A percentile compares a stretch with the other conserved stretches of the same genome.
phyloP scores from a whole-genome alignment of 2,329 filamentous ascomycete species.

The Fusarium sacchari region DNA sequence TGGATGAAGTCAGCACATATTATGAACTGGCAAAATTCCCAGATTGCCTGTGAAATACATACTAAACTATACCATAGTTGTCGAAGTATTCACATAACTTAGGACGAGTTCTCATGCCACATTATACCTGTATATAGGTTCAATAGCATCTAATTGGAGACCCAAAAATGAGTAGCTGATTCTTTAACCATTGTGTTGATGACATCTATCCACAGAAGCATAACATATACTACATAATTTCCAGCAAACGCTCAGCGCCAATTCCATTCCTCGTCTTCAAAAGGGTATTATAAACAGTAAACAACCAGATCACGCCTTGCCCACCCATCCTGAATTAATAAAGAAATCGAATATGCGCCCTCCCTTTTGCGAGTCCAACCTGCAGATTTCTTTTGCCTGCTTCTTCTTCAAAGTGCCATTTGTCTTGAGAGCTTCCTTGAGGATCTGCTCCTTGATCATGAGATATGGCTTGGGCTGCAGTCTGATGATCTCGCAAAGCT shows the following conservation, averaged over 20 bases:
- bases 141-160: not conserved
- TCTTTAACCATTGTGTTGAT: constrained; percentile 1
- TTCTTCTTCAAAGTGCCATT: constrained; percentile 94
- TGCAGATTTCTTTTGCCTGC: constrained; percentile 85
- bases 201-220: constrained; percentile 18
- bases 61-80: too few relatives aligned
- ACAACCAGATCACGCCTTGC: constrained; percentile 69
- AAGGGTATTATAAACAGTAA: constrained; percentile 41
- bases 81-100: not conserved
- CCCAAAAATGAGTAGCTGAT: not conserved
- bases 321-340: constrained; percentile 91
- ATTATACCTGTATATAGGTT: not conserved
- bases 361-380: constrained; percentile 85
- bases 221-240: not conserved
- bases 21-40: not conserved
- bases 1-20: not conserved
- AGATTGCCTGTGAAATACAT: not conserved
- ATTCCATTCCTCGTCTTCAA: constrained; percentile 18
- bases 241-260: constrained; percentile 31
- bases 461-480: constrained; percentile 95
- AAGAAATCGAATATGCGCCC: constrained; percentile 94
- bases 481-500: constrained; percentile 85
- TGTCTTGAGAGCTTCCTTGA: constrained; percentile 89
- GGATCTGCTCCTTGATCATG: constrained; percentile 91
- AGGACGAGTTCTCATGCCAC: not conserved